Conservation (phyloP, 495 filamentous ascomycete species). For the Stereocaulon alpinum region DNA sequence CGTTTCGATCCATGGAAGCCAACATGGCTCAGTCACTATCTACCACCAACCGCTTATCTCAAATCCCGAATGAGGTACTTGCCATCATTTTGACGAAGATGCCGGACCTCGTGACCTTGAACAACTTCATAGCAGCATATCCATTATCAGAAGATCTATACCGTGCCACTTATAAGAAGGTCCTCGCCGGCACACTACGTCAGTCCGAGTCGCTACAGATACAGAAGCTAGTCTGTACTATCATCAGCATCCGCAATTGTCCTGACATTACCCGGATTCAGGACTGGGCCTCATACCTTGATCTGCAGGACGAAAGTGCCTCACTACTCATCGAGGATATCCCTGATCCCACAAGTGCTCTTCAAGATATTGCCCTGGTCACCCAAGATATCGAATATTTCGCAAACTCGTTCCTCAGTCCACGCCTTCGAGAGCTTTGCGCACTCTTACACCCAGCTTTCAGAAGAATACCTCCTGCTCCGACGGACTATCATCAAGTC, state of each 20-base stretch:
- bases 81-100: not conserved
- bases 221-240: not conserved
- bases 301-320: not conserved
- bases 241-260: not conserved
- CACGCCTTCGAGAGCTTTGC: not conserved
- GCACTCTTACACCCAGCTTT: not conserved
- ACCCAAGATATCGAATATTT: constrained; percentile 1
- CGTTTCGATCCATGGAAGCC: not conserved
- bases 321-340: not conserved
- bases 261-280: not conserved
- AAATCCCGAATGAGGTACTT: not conserved
- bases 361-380: not conserved
- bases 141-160: not conserved
- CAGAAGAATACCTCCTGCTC: not conserved
- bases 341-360: not conserved
- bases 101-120: not conserved
- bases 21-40: not conserved
- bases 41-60: not conserved
- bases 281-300: not conserved
- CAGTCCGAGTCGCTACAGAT: not conserved
- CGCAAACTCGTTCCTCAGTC: not conserved
- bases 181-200: not conserved
- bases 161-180: not conserved
- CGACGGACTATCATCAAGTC: not conserved
- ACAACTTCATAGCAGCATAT: not conserved